Conservation (phyloP, 768 basidiomycete species). For the Termitomyces sp. region DNA sequence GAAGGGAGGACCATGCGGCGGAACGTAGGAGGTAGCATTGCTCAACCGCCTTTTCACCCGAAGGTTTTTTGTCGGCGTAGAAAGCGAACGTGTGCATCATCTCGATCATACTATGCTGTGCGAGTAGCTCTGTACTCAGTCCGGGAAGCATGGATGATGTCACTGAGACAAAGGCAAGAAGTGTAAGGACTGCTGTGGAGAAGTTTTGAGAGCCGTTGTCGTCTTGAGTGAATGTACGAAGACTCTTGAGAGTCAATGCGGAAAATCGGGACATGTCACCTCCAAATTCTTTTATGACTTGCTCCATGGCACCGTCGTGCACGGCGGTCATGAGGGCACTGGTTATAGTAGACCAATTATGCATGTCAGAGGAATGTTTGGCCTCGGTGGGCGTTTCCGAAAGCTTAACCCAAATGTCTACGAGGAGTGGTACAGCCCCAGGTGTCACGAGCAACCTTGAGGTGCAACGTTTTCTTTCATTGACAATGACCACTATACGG, state of each 20-base stretch:
- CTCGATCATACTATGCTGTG: no score
- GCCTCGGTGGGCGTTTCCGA: neutral
- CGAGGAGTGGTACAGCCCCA: neutral
- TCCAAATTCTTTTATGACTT: neutral
- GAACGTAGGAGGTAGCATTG: no score
- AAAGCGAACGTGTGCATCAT: no score
- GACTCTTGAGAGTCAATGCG: neutral
- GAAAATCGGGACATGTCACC: neutral
- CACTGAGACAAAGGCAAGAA: no score
- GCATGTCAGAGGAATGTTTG: neutral
- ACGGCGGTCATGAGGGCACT: neutral
- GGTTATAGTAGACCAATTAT: neutral
- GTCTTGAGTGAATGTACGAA: neutral
- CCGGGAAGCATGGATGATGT: neutral
- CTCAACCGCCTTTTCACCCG: no score
- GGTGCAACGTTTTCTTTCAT: neutral
- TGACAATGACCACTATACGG: neutral
- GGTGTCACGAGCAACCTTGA: neutral
- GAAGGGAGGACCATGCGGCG: no score
- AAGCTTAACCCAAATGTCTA: neutral
- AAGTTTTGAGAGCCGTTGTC: neutral
- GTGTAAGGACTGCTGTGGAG: neutral
- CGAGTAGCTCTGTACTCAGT: neutral
- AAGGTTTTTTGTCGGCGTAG: no score
- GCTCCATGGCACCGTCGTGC: neutral